Conservation (phyloP, 1,284 basidiomycete species). For the Waitea zeae region DNA sequence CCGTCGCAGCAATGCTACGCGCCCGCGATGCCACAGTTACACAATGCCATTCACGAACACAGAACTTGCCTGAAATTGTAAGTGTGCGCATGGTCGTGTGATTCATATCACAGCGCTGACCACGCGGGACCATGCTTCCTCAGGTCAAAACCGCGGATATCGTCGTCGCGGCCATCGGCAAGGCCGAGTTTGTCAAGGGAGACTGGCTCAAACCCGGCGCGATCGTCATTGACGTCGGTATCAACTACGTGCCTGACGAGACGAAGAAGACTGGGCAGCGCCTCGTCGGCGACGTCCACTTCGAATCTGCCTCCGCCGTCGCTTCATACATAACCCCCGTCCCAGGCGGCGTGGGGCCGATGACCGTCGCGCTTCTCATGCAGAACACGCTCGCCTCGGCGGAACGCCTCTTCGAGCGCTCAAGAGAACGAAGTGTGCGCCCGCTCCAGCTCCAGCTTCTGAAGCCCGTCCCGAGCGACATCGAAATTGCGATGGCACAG, state of each 20-base stretch:
- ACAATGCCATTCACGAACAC: constrained; percentile 88
- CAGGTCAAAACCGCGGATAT: constrained; percentile 83
- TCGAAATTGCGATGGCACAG: constrained; percentile 93
- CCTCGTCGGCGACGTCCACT: constrained; percentile 94
- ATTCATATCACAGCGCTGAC: background rate
- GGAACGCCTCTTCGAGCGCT: constrained; percentile 59
- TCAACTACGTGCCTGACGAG: constrained; percentile 89
- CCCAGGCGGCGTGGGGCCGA: constrained; percentile 95
- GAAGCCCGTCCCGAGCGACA: constrained; percentile 86
- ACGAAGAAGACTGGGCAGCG: constrained; percentile 93
- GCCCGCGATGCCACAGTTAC: constrained; percentile 92
- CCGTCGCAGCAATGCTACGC: constrained; percentile 82
- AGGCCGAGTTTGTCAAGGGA: constrained; percentile 80
- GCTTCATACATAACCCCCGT: constrained; percentile 94
- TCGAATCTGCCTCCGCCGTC: constrained; percentile 53
- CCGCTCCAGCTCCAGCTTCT: constrained; percentile 69
- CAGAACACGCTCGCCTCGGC: constrained; percentile 84
- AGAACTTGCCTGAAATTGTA: constrained; percentile 66
- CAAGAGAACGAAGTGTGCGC: constrained; percentile 50
- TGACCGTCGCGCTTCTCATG: constrained; percentile 99
- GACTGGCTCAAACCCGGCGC: constrained; percentile 94
- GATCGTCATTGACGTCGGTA: constrained; percentile 93
- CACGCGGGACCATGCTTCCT: constrained; percentile 3
- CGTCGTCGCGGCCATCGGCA: constrained; percentile 86
- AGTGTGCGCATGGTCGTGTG: constrained; percentile 16